Evolutionary conservation across 331 rosid species (phyloP), one percentile per base, ranked within the genome.

Genomic region (Erythrophleum ivorense): DNA sequence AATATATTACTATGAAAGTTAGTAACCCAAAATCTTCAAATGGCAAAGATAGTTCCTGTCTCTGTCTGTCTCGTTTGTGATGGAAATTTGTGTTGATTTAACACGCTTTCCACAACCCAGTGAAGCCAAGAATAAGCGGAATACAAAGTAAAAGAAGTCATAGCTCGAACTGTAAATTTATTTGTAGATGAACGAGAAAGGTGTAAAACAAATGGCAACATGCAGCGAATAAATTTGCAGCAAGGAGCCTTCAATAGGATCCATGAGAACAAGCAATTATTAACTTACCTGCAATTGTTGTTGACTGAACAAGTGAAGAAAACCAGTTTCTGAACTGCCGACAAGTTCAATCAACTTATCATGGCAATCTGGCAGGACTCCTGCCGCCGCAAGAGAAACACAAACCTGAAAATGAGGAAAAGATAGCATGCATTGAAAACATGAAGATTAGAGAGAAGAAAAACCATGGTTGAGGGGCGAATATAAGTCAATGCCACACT

Each of bases 271-370:
- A 62, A 71, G 78, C 55, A 64, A 72, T 59, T 48, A 79, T 76
- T 55, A 62, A 75, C 88, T 78, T 80, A 86, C 98, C 94, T 94
- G 97, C 81, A 96, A 85, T 68, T 96, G 99, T 76, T 94, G 99
- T 85, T 92, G 92, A 82, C 99, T 96, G 88, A 96, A 96, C 92
- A 96, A 86, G 79, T 89, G 90, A 80, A 91, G 85, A 71, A 92
- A 81, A 49, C 89, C 86, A 57, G 92, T 87, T 80, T 90, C 94
- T 48, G 89, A 81, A 87, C 90, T 84, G 76, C 91, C 95, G 45
- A 94, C 97, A 67, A 94, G 83, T 78, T 94, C 97, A 80, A 92
- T 81, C 86, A 94, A 88, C 79, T 88, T 86, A 55, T 94, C 97
- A 21, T 94, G 97, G 84, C 82, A 84, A 80, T 92, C 94, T 41